Evolutionary conservation across 169 alveolate genomes (phyloP).

Genomic region (Perkinsus chesapeaki): DNA sequence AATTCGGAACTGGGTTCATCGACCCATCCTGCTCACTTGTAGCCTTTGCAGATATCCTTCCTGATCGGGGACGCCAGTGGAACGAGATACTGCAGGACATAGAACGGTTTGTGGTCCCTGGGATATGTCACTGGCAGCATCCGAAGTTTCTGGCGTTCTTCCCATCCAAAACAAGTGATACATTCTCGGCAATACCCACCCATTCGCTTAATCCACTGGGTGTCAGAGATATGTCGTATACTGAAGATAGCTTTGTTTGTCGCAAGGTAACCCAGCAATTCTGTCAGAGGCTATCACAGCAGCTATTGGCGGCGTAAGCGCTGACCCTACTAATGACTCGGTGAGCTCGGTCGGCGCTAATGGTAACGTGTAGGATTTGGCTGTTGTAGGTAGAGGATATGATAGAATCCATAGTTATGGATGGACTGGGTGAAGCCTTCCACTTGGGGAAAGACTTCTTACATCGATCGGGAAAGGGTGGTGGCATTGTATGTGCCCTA

Average conservation of each 20-base stretch:
- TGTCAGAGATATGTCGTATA: too few relatives aligned
- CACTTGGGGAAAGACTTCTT: background rate
- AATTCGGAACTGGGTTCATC: background rate
- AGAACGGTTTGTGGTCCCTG: background rate
- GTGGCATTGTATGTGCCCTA: background rate
- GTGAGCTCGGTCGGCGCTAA: background rate
- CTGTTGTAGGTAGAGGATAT: background rate
- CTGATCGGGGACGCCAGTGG: background rate
- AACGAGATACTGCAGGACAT: background rate
- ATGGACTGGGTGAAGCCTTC: background rate
- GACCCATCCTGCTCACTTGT: background rate
- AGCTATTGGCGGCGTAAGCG: background rate
- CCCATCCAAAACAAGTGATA: background rate
- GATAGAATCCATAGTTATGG: background rate
- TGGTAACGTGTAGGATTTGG: background rate
- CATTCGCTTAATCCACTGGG: too few relatives aligned
- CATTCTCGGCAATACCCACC: too few relatives aligned
- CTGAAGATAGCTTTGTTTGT: too few relatives aligned
- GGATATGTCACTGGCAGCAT: slow-evolving; percentile 16
- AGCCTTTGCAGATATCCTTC: background rate
- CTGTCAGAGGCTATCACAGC: slow-evolving; percentile 4
- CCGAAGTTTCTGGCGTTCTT: slow-evolving; percentile 23
- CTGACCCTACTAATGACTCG: background rate
- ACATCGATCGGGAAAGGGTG: background rate
- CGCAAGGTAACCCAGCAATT: slow-evolving; percentile 8